Evolutionary conservation across 345 rosid species (phyloP).

Genomic region (Eucalyptus tenuipes): DNA sequence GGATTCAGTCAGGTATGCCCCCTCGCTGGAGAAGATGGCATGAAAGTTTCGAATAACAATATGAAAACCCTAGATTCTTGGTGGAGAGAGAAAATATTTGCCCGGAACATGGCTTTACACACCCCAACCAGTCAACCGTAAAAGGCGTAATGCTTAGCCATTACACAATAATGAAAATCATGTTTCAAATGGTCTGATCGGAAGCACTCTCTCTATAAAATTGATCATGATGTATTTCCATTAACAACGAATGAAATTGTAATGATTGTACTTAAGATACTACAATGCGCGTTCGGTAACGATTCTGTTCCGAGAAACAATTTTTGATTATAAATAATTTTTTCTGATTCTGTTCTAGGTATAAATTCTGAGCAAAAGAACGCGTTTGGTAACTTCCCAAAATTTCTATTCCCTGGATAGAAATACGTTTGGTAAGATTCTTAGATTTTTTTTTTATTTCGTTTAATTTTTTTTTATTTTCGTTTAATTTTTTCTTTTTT

Average conservation of each 20-base stretch:
- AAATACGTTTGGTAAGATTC: too few relatives aligned
- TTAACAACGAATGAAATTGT: background rate
- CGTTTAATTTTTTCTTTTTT: too few relatives aligned
- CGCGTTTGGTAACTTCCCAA: fast-evolving
- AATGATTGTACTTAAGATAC: background rate
- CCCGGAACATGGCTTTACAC: background rate
- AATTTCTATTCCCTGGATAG: too few relatives aligned
- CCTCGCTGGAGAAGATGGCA: background rate
- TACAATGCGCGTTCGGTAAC: background rate
- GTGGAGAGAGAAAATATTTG: background rate
- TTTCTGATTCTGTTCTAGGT: too few relatives aligned
- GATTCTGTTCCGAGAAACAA: fast-evolving
- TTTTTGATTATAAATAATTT: too few relatives aligned
- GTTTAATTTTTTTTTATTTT: too few relatives aligned
- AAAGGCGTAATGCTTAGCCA: background rate
- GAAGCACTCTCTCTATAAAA: background rate
- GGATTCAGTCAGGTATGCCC: background rate
- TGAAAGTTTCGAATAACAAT: background rate
- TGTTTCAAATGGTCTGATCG: background rate
- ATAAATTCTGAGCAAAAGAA: too few relatives aligned
- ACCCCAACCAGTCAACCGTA: background rate
- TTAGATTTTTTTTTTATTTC: too few relatives aligned
- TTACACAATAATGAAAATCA: background rate
- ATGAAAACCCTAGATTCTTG: background rate
- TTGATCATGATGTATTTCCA: too few relatives aligned